Percentiles rank a stretch among this genome's conserved stretches.
phyloP scores from a whole-genome alignment of 306 rosid species.

The Corylus americana region DNA sequence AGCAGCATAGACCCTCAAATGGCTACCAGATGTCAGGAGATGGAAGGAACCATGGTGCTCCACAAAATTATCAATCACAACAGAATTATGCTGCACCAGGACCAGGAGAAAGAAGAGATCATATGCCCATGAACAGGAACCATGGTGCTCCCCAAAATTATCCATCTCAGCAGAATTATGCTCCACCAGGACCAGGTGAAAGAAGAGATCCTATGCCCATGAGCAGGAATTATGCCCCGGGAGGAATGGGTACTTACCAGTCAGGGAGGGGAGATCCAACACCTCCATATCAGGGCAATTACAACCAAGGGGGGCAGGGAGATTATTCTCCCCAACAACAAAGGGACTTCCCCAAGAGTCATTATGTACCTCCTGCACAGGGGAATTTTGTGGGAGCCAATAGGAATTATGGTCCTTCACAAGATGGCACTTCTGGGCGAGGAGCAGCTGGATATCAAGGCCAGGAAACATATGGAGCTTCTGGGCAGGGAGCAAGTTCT shows the following conservation, averaged over 20 bases:
- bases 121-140: conserved; percentile 26
- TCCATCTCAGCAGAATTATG: conserved; percentile 45
- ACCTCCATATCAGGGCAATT: conserved; percentile 56
- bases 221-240: conserved; percentile 29
- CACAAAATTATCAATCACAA: conserved; percentile 46
- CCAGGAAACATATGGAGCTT: conserved; percentile 29
- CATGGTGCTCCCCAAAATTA: conserved; percentile 41
- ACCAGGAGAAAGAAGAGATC: conserved; percentile 52
- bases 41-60: conserved; percentile 54
- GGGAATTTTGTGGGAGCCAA: conserved; percentile 37
- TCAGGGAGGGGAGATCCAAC: conserved; percentile 28
- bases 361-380: conserved; percentile 45
- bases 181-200: conserved; percentile 53
- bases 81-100: conserved; percentile 40
- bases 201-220: conserved; percentile 41
- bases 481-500: conserved; percentile 33
- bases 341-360: conserved; percentile 45
- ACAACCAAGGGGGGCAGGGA: conserved; percentile 39
- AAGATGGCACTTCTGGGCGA: conserved; percentile 33
- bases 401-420: conserved; percentile 29
- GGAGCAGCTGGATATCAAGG: conserved; percentile 31
- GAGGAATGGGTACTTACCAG: conserved; percentile 42
- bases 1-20: conserved; percentile 46
- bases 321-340: conserved; percentile 35
- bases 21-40: conserved; percentile 45